Conservation (phyloP, 805 yeast species). For the Nakazawaea molendinolei region DNA sequence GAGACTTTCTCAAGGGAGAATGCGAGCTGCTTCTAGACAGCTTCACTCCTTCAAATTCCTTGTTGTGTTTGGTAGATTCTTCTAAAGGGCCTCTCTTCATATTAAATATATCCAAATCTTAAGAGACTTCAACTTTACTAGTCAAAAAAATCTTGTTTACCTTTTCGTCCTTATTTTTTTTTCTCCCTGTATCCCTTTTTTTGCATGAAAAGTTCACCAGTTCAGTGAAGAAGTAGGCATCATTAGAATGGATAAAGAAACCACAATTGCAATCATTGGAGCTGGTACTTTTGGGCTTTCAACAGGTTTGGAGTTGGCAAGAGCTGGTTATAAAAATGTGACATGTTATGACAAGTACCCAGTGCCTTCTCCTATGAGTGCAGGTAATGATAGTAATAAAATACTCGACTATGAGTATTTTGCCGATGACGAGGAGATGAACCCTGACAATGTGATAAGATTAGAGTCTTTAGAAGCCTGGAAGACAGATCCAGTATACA, state of each 20-base stretch:
- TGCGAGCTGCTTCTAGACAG: no score
- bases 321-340: constrained; percentile 21
- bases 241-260: constrained; percentile 3
- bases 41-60: no score
- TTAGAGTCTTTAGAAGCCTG: constrained; percentile 24
- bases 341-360: constrained; percentile 23
- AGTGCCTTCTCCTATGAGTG: constrained; percentile 27
- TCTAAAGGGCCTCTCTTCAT: no score
- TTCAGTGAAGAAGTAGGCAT: no score
- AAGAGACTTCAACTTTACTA: no score
- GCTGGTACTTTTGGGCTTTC: constrained; percentile 34
- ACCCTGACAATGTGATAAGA: constrained; percentile 16
- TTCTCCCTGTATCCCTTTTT: no score
- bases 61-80: no score
- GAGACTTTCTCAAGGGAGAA: background rate
- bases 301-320: constrained; percentile 25
- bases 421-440: constrained; percentile 12
- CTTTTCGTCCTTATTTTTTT: no score
- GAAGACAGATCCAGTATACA: constrained; percentile 22
- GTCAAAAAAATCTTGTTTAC: no score
- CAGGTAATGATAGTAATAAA: constrained; percentile 32
- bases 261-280: constrained; percentile 23
- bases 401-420: constrained; percentile 19
- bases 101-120: no score
- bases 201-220: no score